Percentiles rank a stretch among this genome's conserved stretches.
phyloP scores from a whole-genome alignment of 1,139 yeast species.

The Candida tunisiensis region DNA sequence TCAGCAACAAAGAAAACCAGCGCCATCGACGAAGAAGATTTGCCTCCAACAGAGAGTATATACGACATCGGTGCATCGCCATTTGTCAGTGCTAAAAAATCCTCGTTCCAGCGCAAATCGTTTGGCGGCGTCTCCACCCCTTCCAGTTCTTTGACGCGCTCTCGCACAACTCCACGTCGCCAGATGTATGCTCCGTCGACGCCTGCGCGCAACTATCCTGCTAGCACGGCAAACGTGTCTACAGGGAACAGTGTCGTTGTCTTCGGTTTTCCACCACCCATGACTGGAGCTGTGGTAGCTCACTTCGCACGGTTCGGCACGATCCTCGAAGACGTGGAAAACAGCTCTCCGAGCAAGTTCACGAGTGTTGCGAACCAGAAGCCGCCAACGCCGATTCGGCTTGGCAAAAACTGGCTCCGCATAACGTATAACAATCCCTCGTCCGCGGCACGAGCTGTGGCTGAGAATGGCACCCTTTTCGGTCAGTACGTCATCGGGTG shows the following conservation, averaged over 20 bases:
- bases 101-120: too few species aligned
- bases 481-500: constrained; percentile 48
- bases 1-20: constrained; percentile 7
- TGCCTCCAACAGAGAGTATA: constrained; percentile 19
- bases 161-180: too few species aligned
- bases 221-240: background rate
- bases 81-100: background rate
- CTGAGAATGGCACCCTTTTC: constrained; percentile 61
- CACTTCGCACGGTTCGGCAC: constrained; percentile 73
- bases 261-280: constrained; percentile 75
- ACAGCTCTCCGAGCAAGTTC: constrained; percentile 1
- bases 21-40: constrained; percentile 13
- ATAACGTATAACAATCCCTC: constrained; percentile 63
- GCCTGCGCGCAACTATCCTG: too few species aligned
- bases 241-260: constrained; percentile 46
- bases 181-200: constrained; percentile 2
- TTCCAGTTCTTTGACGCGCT: too few species aligned
- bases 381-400: constrained; percentile 30
- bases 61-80: constrained; percentile 9
- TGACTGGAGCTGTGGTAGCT: constrained; percentile 48
- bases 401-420: constrained; percentile 83
- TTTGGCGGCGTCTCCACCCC: constrained; percentile 3
- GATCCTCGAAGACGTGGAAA: constrained; percentile 54
- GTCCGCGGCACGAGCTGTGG: constrained; percentile 68
- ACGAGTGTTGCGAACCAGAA: too few species aligned